A percentile compares a stretch with the other conserved stretches of the same genome.
phyloP scores from a whole-genome alignment of 345 rosid species.

The Syzygium oleosum region DNA sequence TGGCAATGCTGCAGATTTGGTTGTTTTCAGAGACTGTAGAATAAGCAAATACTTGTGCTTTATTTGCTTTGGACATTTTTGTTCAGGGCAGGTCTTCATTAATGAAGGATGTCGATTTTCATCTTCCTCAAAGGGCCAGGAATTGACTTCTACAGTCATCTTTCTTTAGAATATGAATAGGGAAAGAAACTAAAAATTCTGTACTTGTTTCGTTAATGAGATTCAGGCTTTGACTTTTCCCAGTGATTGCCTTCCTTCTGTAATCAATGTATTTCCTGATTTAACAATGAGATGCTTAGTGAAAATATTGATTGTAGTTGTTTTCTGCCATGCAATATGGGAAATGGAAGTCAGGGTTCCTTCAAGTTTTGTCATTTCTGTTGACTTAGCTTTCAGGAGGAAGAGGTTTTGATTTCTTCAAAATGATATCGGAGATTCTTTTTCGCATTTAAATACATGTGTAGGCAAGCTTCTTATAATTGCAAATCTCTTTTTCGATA shows the following conservation, averaged over 20 bases:
- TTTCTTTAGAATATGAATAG: background rate
- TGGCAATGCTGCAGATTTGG: background rate
- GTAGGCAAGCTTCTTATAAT: background rate
- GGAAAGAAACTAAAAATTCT: background rate
- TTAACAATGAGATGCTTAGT: background rate
- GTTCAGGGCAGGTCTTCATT: background rate
- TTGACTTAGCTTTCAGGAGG: background rate
- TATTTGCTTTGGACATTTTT: background rate
- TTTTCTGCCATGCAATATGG: background rate
- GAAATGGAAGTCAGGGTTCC: background rate
- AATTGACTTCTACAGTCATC: background rate
- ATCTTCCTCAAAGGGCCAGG: background rate
- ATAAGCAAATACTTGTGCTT: background rate
- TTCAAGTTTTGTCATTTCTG: background rate
- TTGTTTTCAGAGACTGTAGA: background rate
- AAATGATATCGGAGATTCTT: background rate
- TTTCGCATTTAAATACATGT: background rate
- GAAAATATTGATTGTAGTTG: background rate
- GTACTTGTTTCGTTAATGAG: background rate
- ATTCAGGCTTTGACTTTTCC: background rate
- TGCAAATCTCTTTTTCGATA: background rate
- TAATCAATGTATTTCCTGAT: background rate
- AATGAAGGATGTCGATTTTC: background rate
- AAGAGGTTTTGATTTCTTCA: background rate
- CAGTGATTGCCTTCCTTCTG: background rate